Percentiles rank a stretch among this genome's conserved stretches.
phyloP scores from a whole-genome alignment of 1,284 basidiomycete genomes.

The Takashimella tepidaria region DNA sequence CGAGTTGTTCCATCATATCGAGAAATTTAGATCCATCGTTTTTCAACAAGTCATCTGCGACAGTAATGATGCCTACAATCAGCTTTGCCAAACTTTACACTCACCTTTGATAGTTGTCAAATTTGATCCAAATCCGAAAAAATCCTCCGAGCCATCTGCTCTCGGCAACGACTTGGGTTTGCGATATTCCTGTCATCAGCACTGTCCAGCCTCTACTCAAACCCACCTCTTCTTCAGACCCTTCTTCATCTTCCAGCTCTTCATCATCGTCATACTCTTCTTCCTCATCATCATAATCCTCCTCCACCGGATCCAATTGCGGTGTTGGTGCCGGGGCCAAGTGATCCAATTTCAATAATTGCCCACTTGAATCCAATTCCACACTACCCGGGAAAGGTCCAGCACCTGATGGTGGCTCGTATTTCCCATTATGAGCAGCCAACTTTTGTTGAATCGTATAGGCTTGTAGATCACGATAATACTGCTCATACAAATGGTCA shows the following conservation, averaged over 20 bases:
- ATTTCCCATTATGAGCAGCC: constrained; percentile 73
- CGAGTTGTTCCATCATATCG: constrained; percentile 99
- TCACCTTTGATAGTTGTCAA: constrained; percentile 78
- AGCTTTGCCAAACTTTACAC: constrained; percentile 46
- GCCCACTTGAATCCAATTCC: constrained; percentile 86
- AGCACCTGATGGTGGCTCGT: constrained; percentile 87
- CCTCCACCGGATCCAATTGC: constrained; percentile 37
- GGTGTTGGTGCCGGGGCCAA: constrained; percentile 49
- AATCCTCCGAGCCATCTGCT: constrained; percentile 54
- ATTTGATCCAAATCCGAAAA: constrained; percentile 71
- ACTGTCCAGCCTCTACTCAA: constrained; percentile 37
- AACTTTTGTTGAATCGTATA: constrained; percentile 96
- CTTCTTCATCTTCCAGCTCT: constrained; percentile 57
- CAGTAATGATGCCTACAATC: constrained; percentile 76
- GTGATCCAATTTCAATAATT: constrained; percentile 63
- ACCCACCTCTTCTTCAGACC: constrained; percentile 61
- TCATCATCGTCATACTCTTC: constrained; percentile 50
- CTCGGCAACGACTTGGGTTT: constrained; percentile 22
- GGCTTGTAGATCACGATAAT: constrained; percentile 98
- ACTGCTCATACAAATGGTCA: constrained; percentile 98
- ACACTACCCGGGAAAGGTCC: constrained; percentile 98
- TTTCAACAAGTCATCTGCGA: constrained; percentile 95
- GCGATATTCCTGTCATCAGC: constrained; percentile 5
- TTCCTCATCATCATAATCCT: constrained; percentile 43
- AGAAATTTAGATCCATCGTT: constrained; percentile 98